Conservation (phyloP, 2,329 filamentous ascomycete species). For the Ophiostoma sp. region DNA sequence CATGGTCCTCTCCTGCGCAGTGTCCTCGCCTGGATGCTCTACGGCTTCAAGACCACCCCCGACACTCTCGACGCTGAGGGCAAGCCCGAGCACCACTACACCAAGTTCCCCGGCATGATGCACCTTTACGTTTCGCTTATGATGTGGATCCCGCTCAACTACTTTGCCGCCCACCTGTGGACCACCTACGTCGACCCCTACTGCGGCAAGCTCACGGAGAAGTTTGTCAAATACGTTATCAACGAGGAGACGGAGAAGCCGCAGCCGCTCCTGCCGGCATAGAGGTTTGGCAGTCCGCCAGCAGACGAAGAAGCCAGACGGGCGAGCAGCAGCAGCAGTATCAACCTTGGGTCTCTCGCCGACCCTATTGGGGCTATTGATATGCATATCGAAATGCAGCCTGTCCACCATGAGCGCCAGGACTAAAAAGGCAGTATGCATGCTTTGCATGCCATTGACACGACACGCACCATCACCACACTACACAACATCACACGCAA, state of each 20-base stretch:
- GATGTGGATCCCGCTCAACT: conserved; percentile 50
- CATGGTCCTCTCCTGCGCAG: conserved; percentile 62
- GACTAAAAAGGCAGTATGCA: neutral
- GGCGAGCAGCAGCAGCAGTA: neutral
- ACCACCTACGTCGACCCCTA: conserved; percentile 55
- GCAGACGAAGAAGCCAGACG: neutral
- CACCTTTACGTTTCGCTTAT: conserved; percentile 43
- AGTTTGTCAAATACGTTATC: conserved; percentile 32
- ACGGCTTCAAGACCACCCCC: conserved; percentile 44
- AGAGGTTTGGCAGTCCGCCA: neutral
- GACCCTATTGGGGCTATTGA: neutral
- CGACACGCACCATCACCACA: neutral
- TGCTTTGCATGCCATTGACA: neutral
- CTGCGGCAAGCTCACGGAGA: conserved; percentile 48
- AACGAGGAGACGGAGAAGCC: conserved; percentile 32
- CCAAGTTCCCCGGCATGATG: conserved; percentile 38
- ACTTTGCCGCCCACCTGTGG: conserved; percentile 51
- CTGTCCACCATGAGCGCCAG: neutral
- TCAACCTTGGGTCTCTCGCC: no score
- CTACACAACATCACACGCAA: neutral
- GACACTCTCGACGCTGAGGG: conserved; percentile 42
- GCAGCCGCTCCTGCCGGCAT: conserved; percentile 20
- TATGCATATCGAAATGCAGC: neutral
- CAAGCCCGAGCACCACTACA: conserved; percentile 30
- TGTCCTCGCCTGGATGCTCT: conserved; percentile 61